These are phyloP conservation scores for Epichloe amarillans DNA, from an alignment of 2,329 filamentous ascomycete species.

Conservation along the genomic window DNA sequence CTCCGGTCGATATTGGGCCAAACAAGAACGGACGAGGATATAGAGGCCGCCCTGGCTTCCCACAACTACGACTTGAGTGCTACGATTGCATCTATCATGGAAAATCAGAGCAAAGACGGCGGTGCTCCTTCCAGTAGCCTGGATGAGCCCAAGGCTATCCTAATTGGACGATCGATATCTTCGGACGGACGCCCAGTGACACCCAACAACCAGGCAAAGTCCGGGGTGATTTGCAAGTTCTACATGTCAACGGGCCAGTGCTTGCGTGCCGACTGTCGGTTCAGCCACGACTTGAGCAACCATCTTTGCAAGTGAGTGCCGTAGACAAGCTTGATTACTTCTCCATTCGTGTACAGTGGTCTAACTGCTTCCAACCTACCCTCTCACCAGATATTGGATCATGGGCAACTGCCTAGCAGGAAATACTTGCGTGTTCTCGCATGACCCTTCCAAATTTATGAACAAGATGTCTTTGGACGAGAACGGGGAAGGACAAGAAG, in stretches of 20 bases:
- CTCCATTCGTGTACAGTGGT: neutral
- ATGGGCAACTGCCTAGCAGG: constrained; percentile 92
- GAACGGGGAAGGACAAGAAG: constrained; percentile 45
- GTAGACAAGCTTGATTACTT: neutral
- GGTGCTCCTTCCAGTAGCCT: constrained; percentile 20
- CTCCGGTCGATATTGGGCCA: constrained; percentile 87
- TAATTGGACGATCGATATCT: constrained; percentile 84
- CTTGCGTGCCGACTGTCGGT: constrained; percentile 87
- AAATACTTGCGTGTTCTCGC: constrained; percentile 89
- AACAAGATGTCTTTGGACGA: constrained; percentile 67
- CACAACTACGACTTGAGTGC: constrained; percentile 91
- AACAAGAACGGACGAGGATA: constrained; percentile 81
- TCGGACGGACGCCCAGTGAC: constrained; percentile 63
- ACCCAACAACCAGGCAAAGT: constrained; percentile 63
- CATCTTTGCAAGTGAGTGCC: constrained; percentile 89
- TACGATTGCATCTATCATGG: constrained; percentile 81
- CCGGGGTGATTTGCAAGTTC: constrained; percentile 90
- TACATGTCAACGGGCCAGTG: constrained; percentile 94
- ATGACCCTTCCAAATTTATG: constrained; percentile 80
- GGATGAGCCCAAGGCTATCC: constrained; percentile 49
- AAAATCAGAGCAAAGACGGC: constrained; percentile 40
- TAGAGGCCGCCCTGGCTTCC: constrained; percentile 75
- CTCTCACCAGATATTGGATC: constrained; percentile 65
- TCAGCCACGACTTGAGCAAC: constrained; percentile 90
- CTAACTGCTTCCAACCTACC: neutral